phyloP scores from a whole-genome alignment of 2,329 filamentous ascomycete species.

The Stemphylium beticola region DNA sequence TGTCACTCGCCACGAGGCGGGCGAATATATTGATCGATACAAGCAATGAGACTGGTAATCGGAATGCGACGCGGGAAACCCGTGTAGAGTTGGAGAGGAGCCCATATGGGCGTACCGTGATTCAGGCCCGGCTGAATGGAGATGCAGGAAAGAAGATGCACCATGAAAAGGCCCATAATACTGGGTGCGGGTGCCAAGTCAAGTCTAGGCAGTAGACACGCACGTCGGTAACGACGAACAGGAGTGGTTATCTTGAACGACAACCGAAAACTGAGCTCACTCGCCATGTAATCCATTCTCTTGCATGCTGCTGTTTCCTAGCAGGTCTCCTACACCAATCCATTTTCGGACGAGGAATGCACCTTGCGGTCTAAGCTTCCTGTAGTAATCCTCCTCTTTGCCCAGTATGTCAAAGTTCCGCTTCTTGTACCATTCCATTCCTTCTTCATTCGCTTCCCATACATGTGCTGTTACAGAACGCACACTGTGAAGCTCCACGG shows the following conservation, averaged over 20 bases:
- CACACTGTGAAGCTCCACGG: slow-evolving; percentile 57
- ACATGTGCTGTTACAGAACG: slow-evolving; percentile 66
- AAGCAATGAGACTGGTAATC: slow-evolving; percentile 7
- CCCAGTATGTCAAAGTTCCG: slow-evolving; percentile 62
- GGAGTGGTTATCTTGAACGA: not conserved
- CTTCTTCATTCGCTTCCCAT: slow-evolving; percentile 67
- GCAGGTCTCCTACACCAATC: slow-evolving; percentile 47
- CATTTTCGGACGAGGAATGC: slow-evolving; percentile 60
- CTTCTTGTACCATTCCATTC: slow-evolving; percentile 65
- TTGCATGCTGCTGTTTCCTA: slow-evolving; percentile 16
- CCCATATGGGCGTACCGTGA: slow-evolving; percentile 3
- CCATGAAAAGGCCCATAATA: not conserved
- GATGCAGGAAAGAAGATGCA: not conserved
- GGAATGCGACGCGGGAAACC: slow-evolving; percentile 2
- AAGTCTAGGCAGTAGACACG: not conserved
- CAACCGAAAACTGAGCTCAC: not conserved
- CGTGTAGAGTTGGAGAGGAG: not conserved
- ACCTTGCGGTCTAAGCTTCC: slow-evolving; percentile 61
- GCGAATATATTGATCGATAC: slow-evolving; percentile 12
- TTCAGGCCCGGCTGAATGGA: slow-evolving; percentile 17
- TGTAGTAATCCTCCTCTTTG: slow-evolving; percentile 64
- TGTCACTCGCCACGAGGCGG: not conserved
- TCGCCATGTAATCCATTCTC: slow-evolving; percentile 2
- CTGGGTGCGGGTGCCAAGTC: not conserved
- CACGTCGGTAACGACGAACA: not conserved